Evolutionary conservation across 306 rosid species (phyloP).

Genomic region (Heteromeles arbutifolia): DNA sequence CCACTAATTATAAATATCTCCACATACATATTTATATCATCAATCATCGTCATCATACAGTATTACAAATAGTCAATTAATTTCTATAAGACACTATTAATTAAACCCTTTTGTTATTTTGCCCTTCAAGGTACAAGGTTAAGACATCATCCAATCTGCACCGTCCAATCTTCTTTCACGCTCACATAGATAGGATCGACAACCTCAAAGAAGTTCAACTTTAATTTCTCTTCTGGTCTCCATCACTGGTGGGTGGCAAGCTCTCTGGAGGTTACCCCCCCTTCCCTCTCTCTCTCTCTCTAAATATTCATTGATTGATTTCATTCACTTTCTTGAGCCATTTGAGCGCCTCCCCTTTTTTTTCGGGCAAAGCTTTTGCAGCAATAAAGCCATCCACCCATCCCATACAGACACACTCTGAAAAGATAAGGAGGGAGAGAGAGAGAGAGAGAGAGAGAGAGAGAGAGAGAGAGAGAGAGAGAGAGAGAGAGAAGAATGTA

Average conservation of each 20-base stretch:
- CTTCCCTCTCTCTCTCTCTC: conserved; percentile 31
- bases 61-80: not conserved
- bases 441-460: too few species aligned
- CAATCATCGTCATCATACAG: conserved; percentile 24
- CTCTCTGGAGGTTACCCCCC: conserved; percentile 18
- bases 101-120: conserved; percentile 14
- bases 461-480: conserved; percentile 18
- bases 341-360: conserved; percentile 64
- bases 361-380: conserved; percentile 56
- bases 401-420: conserved; percentile 13
- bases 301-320: not conserved
- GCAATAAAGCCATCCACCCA: conserved; percentile 54
- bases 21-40: not conserved
- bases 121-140: conserved; percentile 2
- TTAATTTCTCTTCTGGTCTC: conserved; percentile 35
- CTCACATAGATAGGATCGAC: conserved; percentile 17
- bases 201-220: conserved; percentile 13
- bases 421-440: conserved; percentile 27
- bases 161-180: conserved; percentile 28
- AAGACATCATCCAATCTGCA: conserved; percentile 21
- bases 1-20: conserved; percentile 26
- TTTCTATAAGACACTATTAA: not conserved
- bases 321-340: conserved; percentile 25
- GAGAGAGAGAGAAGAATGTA: too few species aligned
- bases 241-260: conserved; percentile 66